phyloP scores from a whole-genome alignment of 192 early-diverging fungal species.

The Lobosporangium transversale region DNA sequence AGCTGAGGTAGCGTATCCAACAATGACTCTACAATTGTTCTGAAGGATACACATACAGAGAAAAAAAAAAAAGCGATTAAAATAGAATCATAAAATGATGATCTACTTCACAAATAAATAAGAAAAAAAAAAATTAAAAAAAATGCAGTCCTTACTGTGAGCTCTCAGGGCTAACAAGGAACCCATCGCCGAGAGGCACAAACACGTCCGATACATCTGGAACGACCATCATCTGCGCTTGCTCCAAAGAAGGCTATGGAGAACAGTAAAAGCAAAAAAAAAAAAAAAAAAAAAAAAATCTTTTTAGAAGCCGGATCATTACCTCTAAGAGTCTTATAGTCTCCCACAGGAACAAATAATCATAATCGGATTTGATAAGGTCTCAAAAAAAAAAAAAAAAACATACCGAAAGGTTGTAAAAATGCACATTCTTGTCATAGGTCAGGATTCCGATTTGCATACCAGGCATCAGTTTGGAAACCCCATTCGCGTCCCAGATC shows the following conservation, averaged over 20 bases:
- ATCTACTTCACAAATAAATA: no score
- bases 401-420: conserved; percentile 89
- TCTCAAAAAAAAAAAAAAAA: not conserved
- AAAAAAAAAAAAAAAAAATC: not conserved
- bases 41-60: conserved; percentile 39
- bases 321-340: no score
- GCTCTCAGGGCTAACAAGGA: conserved; percentile 87
- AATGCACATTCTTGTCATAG: conserved; percentile 90
- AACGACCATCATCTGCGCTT: conserved; percentile 95
- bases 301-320: no score
- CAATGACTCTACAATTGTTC: conserved; percentile 79
- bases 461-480: conserved; percentile 59
- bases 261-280: not conserved
- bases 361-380: not conserved
- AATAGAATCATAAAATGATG: no score
- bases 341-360: not conserved
- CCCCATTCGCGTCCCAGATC: conserved; percentile 65
- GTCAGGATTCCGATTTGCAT: conserved; percentile 90
- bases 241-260: conserved; percentile 75
- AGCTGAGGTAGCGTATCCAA: conserved; percentile 85
- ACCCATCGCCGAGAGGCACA: conserved; percentile 91
- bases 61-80: no score
- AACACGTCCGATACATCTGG: conserved; percentile 93
- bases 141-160: conserved; percentile 61
- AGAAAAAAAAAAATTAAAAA: not conserved